These are phyloP conservation scores for Candida montana DNA, from an alignment of 805 yeast species.

Conservation along the genomic window DNA sequence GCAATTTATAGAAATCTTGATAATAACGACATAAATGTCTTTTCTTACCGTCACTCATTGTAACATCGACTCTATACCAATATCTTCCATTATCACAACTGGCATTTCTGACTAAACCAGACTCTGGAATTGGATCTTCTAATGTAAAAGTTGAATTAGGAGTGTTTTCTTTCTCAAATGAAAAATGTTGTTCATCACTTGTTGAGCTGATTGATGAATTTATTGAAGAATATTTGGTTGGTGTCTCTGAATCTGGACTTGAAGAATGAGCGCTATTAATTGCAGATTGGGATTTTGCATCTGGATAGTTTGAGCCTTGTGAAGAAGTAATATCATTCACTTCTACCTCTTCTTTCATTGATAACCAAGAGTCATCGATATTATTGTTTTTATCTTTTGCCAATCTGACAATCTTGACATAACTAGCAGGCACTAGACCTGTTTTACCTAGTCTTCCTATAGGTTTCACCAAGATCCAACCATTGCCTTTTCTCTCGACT, in stretches of 20 bases:
- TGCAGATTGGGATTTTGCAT: background rate
- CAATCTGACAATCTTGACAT: constrained; percentile 40
- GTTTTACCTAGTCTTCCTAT: constrained; percentile 39
- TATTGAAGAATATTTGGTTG: constrained; percentile 3
- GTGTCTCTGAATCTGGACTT: background rate
- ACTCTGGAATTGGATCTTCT: constrained; percentile 25
- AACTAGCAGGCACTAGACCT: constrained; percentile 49
- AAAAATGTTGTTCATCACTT: constrained; percentile 11
- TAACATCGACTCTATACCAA: constrained; percentile 46
- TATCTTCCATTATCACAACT: constrained; percentile 37
- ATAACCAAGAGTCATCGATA: constrained; percentile 18
- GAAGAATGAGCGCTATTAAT: background rate
- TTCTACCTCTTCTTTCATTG: constrained; percentile 7
- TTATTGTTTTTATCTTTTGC: constrained; percentile 25
- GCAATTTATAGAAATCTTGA: constrained; percentile 46
- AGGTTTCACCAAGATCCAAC: constrained; percentile 54
- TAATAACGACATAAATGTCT: constrained; percentile 43
- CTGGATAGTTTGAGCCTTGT: background rate
- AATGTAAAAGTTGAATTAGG: constrained; percentile 4
- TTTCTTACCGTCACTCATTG: constrained; percentile 30
- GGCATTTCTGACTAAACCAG: constrained; percentile 36
- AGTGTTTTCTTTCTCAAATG: constrained; percentile 5
- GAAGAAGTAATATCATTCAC: no score
- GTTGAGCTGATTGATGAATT: constrained; percentile 8
- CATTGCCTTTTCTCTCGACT: constrained; percentile 42